Evolutionary conservation across 768 basidiomycete genomes (phyloP).

Genomic region (Podaxis sp.): DNA sequence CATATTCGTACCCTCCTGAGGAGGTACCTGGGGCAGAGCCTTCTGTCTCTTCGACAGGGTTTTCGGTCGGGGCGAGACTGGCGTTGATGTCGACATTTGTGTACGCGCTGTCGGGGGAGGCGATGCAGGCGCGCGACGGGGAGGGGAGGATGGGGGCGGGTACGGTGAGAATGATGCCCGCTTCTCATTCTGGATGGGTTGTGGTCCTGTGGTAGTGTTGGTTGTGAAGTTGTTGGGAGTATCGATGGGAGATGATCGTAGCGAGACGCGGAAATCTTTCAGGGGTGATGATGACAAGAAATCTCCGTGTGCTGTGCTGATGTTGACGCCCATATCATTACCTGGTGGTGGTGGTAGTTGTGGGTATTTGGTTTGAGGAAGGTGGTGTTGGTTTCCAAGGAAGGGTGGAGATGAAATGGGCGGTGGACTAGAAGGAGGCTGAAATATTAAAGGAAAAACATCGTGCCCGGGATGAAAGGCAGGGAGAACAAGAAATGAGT

Average conservation of each 20-base stretch:
- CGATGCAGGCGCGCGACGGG: conserved; percentile 3
- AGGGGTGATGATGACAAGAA: neutral
- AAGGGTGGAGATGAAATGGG: conserved; percentile 12
- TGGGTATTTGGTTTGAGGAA: neutral
- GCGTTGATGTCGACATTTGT: neutral
- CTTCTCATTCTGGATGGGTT: neutral
- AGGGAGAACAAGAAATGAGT: neutral
- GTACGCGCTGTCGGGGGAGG: neutral
- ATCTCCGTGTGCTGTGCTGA: neutral
- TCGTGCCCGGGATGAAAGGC: neutral
- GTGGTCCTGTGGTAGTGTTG: neutral
- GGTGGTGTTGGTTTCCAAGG: neutral
- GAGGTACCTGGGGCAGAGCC: conserved; percentile 4
- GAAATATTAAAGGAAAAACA: conserved; percentile 2
- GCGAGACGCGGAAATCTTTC: conserved; percentile 1
- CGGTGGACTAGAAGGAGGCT: conserved; percentile 9
- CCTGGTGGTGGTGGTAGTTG: conserved; percentile 4
- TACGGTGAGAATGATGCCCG: neutral
- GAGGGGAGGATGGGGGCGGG: neutral
- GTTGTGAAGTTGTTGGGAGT: neutral
- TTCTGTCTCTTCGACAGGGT: conserved; percentile 4
- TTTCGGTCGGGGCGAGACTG: neutral
- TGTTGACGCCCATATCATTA: conserved; percentile 11
- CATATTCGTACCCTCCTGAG: neutral
- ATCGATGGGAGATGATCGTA: conserved; percentile 3